These are phyloP conservation scores for Bryum argenteum DNA, from an alignment of 225 moss, liverwort and hornwort genomes.

Conservation along the genomic window DNA sequence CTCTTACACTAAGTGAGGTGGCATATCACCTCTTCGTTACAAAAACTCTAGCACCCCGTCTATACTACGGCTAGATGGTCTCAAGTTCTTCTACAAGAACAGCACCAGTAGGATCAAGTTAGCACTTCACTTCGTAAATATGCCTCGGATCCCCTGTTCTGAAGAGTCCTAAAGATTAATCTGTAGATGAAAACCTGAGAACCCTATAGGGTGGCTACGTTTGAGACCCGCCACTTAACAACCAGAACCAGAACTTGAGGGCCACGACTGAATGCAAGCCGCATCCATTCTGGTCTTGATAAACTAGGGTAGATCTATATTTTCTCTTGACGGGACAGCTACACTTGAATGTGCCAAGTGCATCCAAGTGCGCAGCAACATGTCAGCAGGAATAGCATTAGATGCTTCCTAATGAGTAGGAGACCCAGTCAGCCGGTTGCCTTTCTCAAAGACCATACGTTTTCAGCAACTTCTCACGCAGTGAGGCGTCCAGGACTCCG, in stretches of 20 bases:
- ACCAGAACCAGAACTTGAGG: constrained; percentile 50
- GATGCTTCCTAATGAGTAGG: constrained; percentile 28
- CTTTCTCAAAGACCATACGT: constrained; percentile 78
- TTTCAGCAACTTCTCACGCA: constrained; percentile 88
- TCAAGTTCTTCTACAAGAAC: constrained; percentile 38
- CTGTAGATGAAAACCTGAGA: constrained; percentile 33
- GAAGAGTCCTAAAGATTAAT: constrained; percentile 36
- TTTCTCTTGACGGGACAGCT: constrained; percentile 53
- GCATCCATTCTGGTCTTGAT: constrained; percentile 51
- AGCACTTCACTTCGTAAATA: constrained; percentile 62
- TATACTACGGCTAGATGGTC: constrained; percentile 37
- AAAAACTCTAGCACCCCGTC: constrained; percentile 54
- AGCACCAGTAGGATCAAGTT: constrained; percentile 41
- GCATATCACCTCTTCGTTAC: constrained; percentile 48
- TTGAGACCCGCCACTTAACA: constrained; percentile 44
- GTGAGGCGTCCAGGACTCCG: constrained; percentile 73
- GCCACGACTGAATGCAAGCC: constrained; percentile 51
- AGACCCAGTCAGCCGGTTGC: constrained; percentile 35
- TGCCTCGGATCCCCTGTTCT: constrained; percentile 45
- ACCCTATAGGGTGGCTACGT: constrained; percentile 36
- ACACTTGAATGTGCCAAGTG: constrained; percentile 50
- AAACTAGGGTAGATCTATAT: constrained; percentile 52
- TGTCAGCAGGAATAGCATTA: constrained; percentile 34
- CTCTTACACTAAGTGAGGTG: constrained; percentile 43
- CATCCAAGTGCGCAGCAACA: constrained; percentile 53